Base-by-base conservation (phyloP, 2,329 filamentous ascomycete species). In the Penicillium aurantiogriseum region DNA sequence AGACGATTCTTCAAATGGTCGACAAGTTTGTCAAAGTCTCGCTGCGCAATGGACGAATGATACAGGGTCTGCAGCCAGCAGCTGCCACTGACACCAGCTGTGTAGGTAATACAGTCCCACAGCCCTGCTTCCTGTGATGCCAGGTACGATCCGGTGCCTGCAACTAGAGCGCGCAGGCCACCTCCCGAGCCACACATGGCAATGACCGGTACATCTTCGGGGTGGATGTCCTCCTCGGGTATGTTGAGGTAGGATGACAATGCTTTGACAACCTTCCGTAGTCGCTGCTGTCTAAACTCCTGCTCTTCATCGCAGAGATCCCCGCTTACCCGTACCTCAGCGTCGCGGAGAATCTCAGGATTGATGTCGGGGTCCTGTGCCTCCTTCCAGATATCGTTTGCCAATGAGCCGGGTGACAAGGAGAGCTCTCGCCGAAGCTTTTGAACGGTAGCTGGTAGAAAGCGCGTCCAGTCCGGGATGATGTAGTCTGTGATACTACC, bases 171-270 rank as follows among this genome's bases (percentile, higher is more conserved):
- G 50, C 94, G 83, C 46, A 99, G 76, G 0, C 94, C 94, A 56
- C 94, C 94, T 10, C 94, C 94, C 2, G 93, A 97, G 9, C 92
- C 92, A 67, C 93, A 96, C 79, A 97, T 88, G 39, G 93, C 93
- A 71, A 99, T 97, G 3, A 88, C 86, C 0, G 94, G 94, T 7
- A 97, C 88, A 76, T 99, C 94, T 46, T 96, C 91, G 0, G 91
- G 90, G 68, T 97, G 86, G n/a, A 99, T 86, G 3, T 93, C 89
- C 15, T 84, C 80, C 70, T 92, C 91, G 0, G 88, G 79, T 6
- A 99, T 79, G 31, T 84, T 86, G 0, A 99, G 83, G 70, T 97
- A 99, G 51, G 81, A 87, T 2, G 92, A 91, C 51, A 99, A 78
- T 6, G 91, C 92, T 55, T 84, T 84, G 4, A 83, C 85, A 0